phyloP scores from a whole-genome alignment of 768 basidiomycete genomes.

The Suillus americanus region DNA sequence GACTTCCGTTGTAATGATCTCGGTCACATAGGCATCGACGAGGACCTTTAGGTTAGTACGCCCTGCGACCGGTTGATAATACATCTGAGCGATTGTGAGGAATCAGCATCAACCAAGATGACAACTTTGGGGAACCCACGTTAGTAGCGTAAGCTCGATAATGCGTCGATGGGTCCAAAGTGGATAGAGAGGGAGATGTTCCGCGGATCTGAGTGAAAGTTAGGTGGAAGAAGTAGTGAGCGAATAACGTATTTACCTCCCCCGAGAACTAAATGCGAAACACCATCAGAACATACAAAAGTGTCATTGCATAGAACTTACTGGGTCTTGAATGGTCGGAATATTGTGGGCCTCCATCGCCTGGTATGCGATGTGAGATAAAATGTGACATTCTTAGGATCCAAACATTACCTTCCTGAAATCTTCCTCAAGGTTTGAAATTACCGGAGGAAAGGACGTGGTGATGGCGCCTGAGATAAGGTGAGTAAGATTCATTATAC shows the following conservation, averaged over 20 bases:
- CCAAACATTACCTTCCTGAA: not conserved
- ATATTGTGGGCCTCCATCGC: not conserved
- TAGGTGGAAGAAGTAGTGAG: not conserved
- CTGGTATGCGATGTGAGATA: not conserved
- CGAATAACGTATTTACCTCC: not conserved
- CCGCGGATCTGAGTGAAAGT: not conserved
- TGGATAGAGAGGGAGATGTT: not conserved
- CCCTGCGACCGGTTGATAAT: conserved; percentile 21
- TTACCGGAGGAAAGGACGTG: not conserved
- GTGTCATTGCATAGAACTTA: not conserved
- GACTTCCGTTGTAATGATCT: conserved; percentile 19
- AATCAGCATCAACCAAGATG: not conserved
- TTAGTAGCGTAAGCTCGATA: not conserved
- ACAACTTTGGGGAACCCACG: not conserved
- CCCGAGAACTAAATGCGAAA: not conserved
- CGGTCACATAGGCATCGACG: conserved; percentile 26
- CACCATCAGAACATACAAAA: not conserved
- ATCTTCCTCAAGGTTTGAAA: not conserved
- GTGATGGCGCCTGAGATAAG: not conserved
- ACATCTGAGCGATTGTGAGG: conserved; percentile 13
- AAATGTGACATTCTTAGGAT: not conserved
- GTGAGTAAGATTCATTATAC: not conserved
- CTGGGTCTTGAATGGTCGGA: not conserved
- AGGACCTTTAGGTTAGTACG: conserved; percentile 32
- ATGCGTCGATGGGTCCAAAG: not conserved